Evolutionary conservation across 2,329 filamentous ascomycete species (phyloP).

Genomic region (Dissoconium aciculare): DNA sequence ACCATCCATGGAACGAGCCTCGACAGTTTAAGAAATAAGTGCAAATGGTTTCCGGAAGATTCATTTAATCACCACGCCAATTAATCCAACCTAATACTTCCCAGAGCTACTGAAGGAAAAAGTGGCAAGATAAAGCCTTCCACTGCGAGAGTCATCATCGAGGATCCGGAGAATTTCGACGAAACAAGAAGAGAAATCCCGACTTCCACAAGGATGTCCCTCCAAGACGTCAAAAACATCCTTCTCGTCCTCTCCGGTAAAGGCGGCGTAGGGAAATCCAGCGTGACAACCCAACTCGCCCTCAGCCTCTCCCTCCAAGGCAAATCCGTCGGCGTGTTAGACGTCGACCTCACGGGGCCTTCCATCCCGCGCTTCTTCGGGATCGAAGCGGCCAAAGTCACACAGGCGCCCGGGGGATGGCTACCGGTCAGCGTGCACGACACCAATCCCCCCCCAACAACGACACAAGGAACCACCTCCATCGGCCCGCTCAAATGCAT

Average conservation of each 20-base stretch:
- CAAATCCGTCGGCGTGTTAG: slow-evolving; percentile 82
- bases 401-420: slow-evolving; percentile 84
- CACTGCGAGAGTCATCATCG: no score
- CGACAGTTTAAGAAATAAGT: no score
- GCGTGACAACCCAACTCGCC: slow-evolving; percentile 89
- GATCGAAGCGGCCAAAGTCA: slow-evolving; percentile 77
- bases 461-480: slow-evolving; percentile 14
- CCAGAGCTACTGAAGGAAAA: no score
- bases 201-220: no score
- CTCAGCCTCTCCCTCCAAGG: slow-evolving; percentile 75
- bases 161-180: no score
- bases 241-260: slow-evolving; percentile 85
- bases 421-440: slow-evolving; percentile 73
- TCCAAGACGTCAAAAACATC: slow-evolving; percentile 60
- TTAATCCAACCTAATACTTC: no score
- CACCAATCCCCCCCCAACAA: slow-evolving; percentile 20
- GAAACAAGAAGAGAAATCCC: no score
- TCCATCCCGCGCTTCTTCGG: slow-evolving; percentile 92
- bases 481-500: slow-evolving; percentile 63
- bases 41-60: no score
- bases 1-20: no score
- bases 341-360: slow-evolving; percentile 89
- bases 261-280: slow-evolving; percentile 95
- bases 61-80: no score
- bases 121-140: no score